Evolutionary conservation across 768 basidiomycete genomes (phyloP).

Genomic region (Tricholoma saponaceum): DNA sequence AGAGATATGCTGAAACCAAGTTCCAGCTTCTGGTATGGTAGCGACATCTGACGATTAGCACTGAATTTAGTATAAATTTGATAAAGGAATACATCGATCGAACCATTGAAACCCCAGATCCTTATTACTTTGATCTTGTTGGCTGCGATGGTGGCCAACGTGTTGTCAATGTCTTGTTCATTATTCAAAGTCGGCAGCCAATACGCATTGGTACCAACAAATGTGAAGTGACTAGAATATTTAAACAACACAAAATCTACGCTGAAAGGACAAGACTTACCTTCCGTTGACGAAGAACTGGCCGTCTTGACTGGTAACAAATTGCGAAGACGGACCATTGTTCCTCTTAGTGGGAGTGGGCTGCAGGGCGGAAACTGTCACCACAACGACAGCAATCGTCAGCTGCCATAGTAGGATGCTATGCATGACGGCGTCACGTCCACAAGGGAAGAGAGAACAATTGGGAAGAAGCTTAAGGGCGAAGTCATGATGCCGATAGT

Average conservation of each 20-base stretch:
- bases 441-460: constrained; percentile 18
- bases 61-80: neutral
- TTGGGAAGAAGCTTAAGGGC: neutral
- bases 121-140: constrained; percentile 57
- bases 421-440: constrained; percentile 30
- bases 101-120: constrained; percentile 73
- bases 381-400: constrained; percentile 26
- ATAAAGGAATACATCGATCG: neutral
- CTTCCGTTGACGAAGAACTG: constrained; percentile 54
- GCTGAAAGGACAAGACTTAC: constrained; percentile 21
- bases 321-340: constrained; percentile 26
- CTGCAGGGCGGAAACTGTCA: constrained; percentile 23
- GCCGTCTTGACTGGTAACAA: constrained; percentile 40
- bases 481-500: neutral
- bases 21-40: constrained; percentile 30
- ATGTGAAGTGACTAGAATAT: constrained; percentile 21
- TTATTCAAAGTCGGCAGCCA: constrained; percentile 57
- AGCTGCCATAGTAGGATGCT: constrained; percentile 23
- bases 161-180: constrained; percentile 51
- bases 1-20: constrained; percentile 36
- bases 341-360: constrained; percentile 28
- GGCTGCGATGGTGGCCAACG: constrained; percentile 54
- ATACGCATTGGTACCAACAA: constrained; percentile 57
- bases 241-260: constrained; percentile 2
- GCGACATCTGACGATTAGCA: constrained; percentile 28